Percentiles rank a stretch among this genome's conserved stretches.
phyloP scores from a whole-genome alignment of 495 filamentous ascomycete species.

The Pyrenula massariospora region DNA sequence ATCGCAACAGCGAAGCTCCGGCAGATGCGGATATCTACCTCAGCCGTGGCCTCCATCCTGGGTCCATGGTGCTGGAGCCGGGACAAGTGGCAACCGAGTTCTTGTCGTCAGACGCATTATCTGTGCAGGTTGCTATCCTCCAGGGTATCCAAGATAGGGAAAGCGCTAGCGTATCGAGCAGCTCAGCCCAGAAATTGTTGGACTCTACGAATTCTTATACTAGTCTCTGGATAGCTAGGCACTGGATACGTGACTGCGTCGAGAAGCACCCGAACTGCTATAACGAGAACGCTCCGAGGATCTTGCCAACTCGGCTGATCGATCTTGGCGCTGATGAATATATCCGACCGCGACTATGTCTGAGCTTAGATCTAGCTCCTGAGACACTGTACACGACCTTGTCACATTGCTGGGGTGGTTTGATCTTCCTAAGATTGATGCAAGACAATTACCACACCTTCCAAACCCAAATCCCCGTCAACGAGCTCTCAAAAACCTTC shows the following conservation, averaged over 20 bases:
- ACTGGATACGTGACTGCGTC: neutral
- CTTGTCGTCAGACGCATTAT: neutral
- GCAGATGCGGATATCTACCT: neutral
- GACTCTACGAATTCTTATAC: neutral
- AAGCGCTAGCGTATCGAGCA: neutral
- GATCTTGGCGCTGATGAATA: neutral
- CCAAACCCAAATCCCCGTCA: neutral
- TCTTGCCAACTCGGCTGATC: neutral
- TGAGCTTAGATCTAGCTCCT: neutral
- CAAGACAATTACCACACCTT: neutral
- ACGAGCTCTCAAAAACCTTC: neutral
- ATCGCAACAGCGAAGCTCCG: neutral
- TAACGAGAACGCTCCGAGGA: neutral
- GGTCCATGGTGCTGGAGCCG: neutral
- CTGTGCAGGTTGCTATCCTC: neutral
- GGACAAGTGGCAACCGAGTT: neutral
- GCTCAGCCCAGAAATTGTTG: neutral
- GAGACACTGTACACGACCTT: neutral
- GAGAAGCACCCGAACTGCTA: neutral
- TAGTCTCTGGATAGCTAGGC: neutral
- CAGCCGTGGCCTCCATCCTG: neutral
- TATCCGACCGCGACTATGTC: neutral
- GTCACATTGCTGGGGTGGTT: neutral
- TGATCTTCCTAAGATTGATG: neutral
- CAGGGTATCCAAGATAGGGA: neutral